Percentiles rank a stretch among this genome's conserved stretches.
These are phyloP conservation scores for Fusarium continuum DNA, from an alignment of 2,329 filamentous ascomycete species.

Conservation along the genomic window DNA sequence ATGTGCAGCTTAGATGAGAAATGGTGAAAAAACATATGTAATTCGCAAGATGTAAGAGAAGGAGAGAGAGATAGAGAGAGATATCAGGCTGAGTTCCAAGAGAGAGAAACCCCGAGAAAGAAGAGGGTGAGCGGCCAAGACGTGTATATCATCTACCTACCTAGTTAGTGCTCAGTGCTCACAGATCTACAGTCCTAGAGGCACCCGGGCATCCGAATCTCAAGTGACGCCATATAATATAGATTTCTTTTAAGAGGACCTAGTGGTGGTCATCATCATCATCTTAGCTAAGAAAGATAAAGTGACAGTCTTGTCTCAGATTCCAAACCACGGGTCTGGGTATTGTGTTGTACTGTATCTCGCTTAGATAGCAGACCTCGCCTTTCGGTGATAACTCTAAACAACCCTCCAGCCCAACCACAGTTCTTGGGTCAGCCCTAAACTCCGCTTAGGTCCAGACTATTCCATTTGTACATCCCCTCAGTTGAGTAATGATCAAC, in stretches of 20 bases:
- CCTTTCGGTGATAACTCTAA: slow-evolving; percentile 41
- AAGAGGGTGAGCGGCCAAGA: background rate
- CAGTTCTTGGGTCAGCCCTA: slow-evolving; percentile 36
- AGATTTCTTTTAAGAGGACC: background rate
- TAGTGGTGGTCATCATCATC: background rate
- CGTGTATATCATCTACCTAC: too few relatives aligned
- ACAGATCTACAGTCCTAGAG: slow-evolving; percentile 12
- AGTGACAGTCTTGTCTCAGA: too few relatives aligned
- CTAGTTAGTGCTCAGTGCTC: too few relatives aligned
- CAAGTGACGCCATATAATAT: slow-evolving; percentile 10
- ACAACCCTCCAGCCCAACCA: slow-evolving; percentile 12
- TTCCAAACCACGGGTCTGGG: too few relatives aligned
- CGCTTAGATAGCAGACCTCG: too few relatives aligned
- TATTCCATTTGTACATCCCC: background rate
- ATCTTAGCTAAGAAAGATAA: background rate
- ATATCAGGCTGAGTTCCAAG: background rate
- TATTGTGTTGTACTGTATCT: too few relatives aligned
- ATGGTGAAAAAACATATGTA: background rate
- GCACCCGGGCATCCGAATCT: slow-evolving; percentile 11
- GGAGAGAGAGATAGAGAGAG: background rate
- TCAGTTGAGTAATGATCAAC: background rate
- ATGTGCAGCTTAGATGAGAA: slow-evolving; percentile 22
- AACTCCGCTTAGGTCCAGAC: slow-evolving; percentile 34
- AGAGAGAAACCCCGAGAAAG: background rate
- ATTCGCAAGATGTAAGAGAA: background rate